Conservation (phyloP, 2,329 filamentous ascomycete genomes). For the Ceratocystis cacaofunesta region DNA sequence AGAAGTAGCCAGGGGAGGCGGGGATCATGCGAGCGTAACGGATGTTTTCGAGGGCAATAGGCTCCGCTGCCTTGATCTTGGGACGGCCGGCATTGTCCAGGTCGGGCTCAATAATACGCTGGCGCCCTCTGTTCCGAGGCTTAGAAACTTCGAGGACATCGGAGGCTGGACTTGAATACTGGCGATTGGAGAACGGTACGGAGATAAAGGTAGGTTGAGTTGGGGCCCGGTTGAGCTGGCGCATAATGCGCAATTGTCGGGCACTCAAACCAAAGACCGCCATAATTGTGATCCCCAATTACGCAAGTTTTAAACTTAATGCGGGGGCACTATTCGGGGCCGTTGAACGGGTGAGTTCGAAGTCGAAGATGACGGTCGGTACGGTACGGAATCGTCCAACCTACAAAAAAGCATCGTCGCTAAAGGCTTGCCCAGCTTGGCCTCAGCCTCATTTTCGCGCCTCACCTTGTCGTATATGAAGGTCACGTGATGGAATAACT, state of each 20-base stretch:
- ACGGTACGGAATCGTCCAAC: background rate
- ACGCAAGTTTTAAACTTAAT: background rate
- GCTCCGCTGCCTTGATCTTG: conserved; percentile 17
- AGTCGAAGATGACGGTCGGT: background rate
- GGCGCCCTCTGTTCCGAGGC: conserved; percentile 6
- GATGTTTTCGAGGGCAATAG: conserved; percentile 16
- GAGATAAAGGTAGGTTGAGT: conserved; percentile 20
- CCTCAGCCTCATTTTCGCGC: conserved; percentile 15
- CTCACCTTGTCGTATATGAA: conserved; percentile 1
- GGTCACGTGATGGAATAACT: conserved; percentile 6
- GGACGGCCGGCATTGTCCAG: conserved; percentile 14
- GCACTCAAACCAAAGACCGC: conserved; percentile 17
- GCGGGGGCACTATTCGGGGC: background rate
- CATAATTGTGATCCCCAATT: conserved; percentile 12
- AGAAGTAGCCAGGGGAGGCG: conserved; percentile 87
- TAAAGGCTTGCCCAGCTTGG: background rate
- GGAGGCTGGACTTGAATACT: conserved; percentile 10
- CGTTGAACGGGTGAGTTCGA: background rate
- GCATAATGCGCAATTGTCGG: conserved; percentile 26
- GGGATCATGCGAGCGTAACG: conserved; percentile 61
- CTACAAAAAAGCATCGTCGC: background rate
- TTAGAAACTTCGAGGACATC: background rate
- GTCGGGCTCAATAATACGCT: conserved; percentile 16
- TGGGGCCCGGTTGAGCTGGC: conserved; percentile 21
- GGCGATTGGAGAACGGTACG: conserved; percentile 2